phyloP scores from a whole-genome alignment of 2,329 filamentous ascomycete species.

The Paracamarosporium sp. region DNA sequence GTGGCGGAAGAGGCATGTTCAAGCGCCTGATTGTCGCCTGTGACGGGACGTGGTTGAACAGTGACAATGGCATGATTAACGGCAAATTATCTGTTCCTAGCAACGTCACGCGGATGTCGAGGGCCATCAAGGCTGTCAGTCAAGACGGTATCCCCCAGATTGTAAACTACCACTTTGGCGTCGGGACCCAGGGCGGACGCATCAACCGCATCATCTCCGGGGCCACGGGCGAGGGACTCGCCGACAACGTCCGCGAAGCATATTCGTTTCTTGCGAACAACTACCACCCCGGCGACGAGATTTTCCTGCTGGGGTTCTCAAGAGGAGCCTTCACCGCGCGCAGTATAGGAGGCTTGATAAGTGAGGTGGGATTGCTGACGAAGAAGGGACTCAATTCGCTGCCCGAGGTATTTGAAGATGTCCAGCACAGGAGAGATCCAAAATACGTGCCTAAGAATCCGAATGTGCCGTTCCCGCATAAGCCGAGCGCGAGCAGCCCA shows the following conservation, averaged over 20 bases:
- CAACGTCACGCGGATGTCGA: constrained; percentile 58
- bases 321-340: constrained; percentile 56
- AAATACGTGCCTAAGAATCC: constrained; percentile 54
- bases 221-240: constrained; percentile 53
- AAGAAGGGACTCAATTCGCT: constrained; percentile 54
- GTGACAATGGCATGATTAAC: constrained; percentile 54
- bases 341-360: constrained; percentile 52
- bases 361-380: constrained; percentile 56
- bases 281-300: constrained; percentile 58
- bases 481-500: constrained; percentile 52
- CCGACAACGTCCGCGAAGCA: constrained; percentile 55
- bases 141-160: constrained; percentile 58
- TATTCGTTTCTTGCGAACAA: constrained; percentile 62
- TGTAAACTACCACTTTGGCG: constrained; percentile 58
- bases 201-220: constrained; percentile 51
- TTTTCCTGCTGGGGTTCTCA: constrained; percentile 57
- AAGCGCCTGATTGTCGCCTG: constrained; percentile 50
- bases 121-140: constrained; percentile 57
- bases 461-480: constrained; percentile 55
- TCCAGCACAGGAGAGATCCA: constrained; percentile 51
- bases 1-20: constrained; percentile 46
- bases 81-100: constrained; percentile 53
- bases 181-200: constrained; percentile 53
- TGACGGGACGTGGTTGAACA: constrained; percentile 58
- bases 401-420: constrained; percentile 55